These are phyloP conservation scores for Yamadazyma trypodendri DNA, from an alignment of 1,139 yeast species.

Conservation along the genomic window DNA sequence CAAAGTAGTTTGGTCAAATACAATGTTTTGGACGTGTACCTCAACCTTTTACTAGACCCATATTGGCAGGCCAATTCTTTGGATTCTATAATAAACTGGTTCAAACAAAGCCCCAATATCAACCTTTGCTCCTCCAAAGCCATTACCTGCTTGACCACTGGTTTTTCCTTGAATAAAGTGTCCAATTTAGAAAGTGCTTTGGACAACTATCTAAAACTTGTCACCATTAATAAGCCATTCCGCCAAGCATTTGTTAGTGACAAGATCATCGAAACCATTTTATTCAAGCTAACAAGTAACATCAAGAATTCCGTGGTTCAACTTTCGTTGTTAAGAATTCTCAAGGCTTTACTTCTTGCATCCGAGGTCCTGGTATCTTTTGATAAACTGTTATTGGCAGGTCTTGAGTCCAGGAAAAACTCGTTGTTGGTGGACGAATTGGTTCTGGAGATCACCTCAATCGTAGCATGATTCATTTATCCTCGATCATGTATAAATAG, in stretches of 20 bases:
- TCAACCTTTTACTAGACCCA: conserved; percentile 53
- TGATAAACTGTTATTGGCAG: conserved; percentile 13
- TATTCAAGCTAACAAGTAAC: conserved; percentile 25
- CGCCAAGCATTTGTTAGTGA: conserved; percentile 27
- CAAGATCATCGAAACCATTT: conserved; percentile 27
- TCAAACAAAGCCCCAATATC: conserved; percentile 25
- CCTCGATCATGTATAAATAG: too few relatives aligned
- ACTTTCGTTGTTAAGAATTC: conserved; percentile 33
- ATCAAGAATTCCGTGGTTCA: conserved; percentile 38
- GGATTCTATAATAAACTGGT: conserved; percentile 53
- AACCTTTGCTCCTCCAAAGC: conserved; percentile 26
- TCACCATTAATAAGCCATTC: conserved; percentile 22
- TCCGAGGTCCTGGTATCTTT: conserved; percentile 3
- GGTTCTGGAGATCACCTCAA: conserved; percentile 25
- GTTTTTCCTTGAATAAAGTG: conserved; percentile 39
- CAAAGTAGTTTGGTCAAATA: conserved; percentile 36
- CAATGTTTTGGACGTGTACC: conserved; percentile 46
- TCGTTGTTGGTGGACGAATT: conserved; percentile 41
- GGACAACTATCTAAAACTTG: conserved; percentile 38
- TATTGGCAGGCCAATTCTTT: conserved; percentile 72
- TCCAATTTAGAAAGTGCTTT: conserved; percentile 43
- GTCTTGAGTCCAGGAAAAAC: conserved; percentile 23
- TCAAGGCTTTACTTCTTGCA: conserved; percentile 22
- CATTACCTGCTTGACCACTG: conserved; percentile 33
- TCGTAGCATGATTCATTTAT: too few relatives aligned